phyloP scores from a whole-genome alignment of 1,284 basidiomycete species.

The Pholiota adiposa region DNA sequence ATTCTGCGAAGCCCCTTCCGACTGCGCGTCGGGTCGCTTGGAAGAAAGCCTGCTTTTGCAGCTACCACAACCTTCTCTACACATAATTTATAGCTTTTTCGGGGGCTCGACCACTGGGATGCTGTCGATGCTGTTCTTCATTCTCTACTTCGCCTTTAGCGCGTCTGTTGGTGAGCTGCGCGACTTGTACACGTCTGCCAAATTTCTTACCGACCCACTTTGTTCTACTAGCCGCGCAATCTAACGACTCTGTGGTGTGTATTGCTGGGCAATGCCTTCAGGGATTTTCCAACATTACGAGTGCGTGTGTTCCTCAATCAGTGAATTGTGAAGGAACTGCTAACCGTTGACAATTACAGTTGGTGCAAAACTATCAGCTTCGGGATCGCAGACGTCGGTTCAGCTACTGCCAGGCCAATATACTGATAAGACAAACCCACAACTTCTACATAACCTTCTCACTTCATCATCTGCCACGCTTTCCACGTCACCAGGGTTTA shows the following conservation, averaged over 20 bases:
- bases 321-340: constrained; percentile 17
- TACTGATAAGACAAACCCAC: constrained; percentile 67
- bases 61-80: constrained; percentile 17
- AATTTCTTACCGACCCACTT: constrained; percentile 2
- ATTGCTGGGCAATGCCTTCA: constrained; percentile 83
- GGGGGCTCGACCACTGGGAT: constrained; percentile 22
- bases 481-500: constrained; percentile 64
- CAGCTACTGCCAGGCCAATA: constrained; percentile 78
- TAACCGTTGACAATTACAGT: constrained; percentile 54
- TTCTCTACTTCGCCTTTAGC: constrained; percentile 46
- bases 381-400: constrained; percentile 53
- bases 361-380: constrained; percentile 62
- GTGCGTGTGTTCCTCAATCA: constrained; percentile 52
- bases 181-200: neutral
- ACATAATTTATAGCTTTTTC: constrained; percentile 3
- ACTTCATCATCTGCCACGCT: constrained; percentile 64
- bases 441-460: constrained; percentile 68
- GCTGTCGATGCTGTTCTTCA: constrained; percentile 37
- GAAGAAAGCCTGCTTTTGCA: constrained; percentile 18
- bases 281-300: constrained; percentile 70
- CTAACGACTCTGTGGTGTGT: constrained; percentile 65
- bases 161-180: constrained; percentile 50
- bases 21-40: neutral
- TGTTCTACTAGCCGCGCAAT: constrained; percentile 51
- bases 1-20: constrained; percentile 7